A percentile compares a stretch with the other conserved stretches of the same genome.
These are phyloP conservation scores for Trifolium dubium DNA, from an alignment of 306 rosid species.

Conservation along the genomic window DNA sequence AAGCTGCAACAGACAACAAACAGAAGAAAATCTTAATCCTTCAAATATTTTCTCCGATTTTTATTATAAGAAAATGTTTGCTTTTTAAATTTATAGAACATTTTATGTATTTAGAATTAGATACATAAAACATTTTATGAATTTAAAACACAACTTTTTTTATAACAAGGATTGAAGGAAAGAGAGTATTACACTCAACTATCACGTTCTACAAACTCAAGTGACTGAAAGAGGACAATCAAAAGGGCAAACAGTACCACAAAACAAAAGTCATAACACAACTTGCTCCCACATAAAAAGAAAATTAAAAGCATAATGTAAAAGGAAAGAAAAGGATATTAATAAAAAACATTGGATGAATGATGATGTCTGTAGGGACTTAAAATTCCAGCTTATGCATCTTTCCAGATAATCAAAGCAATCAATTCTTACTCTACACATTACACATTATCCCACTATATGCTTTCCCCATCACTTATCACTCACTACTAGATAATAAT, in stretches of 20 bases:
- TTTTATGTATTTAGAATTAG: too few species aligned
- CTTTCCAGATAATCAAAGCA: conserved; percentile 56
- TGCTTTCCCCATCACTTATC: conserved; percentile 34
- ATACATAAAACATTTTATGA: too few species aligned
- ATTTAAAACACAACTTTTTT: too few species aligned
- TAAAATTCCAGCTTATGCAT: conserved; percentile 44
- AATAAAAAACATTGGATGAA: conserved; percentile 36
- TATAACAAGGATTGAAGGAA: too few species aligned
- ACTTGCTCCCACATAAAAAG: conserved; percentile 48
- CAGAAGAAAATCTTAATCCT: too few species aligned
- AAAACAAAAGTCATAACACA: conserved; percentile 25
- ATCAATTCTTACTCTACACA: conserved; percentile 20
- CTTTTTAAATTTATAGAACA: too few species aligned
- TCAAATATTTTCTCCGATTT: too few species aligned
- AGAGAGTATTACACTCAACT: too few species aligned
- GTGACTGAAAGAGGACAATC: conserved; percentile 43
- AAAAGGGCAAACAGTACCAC: conserved; percentile 32
- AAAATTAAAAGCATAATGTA: conserved; percentile 46
- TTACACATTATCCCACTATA: conserved; percentile 35
- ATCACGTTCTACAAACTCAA: conserved; percentile 16
- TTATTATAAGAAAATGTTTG: too few species aligned
- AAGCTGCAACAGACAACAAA: too few species aligned
- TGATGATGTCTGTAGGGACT: conserved; percentile 53
- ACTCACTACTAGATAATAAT: conserved; percentile 22
- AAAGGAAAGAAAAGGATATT: background rate